Conservation (phyloP, 2,329 filamentous ascomycete genomes). For the Lachnellula suecica region DNA sequence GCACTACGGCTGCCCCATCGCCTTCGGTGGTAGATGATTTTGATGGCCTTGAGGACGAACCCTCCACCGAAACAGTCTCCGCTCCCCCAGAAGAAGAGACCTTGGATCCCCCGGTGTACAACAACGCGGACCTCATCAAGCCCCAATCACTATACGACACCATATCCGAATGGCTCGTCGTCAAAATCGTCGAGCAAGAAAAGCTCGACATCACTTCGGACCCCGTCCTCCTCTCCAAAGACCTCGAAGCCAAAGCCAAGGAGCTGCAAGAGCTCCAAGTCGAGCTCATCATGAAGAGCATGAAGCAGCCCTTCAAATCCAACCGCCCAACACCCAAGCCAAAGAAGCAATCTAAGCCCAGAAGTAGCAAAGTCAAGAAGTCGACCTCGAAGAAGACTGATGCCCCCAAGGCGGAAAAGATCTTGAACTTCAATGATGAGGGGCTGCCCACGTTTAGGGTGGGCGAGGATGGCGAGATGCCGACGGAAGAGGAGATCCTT, state of each 20-base stretch:
- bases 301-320: conserved; percentile 48
- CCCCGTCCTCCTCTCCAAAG: conserved; percentile 70
- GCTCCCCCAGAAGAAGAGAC: conserved; percentile 45
- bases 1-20: conserved; percentile 41
- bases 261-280: conserved; percentile 70
- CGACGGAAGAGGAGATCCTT: conserved; percentile 49
- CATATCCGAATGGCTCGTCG: conserved; percentile 71
- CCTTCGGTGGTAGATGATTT: conserved; percentile 49
- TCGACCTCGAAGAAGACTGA: conserved; percentile 30
- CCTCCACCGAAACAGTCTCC: conserved; percentile 31
- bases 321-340: conserved; percentile 30
- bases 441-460: conserved; percentile 36
- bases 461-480: conserved; percentile 43
- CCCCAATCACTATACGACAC: conserved; percentile 63
- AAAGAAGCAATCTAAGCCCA: conserved; percentile 39
- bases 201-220: conserved; percentile 70
- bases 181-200: conserved; percentile 69
- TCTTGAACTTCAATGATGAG: conserved; percentile 41
- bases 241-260: conserved; percentile 66
- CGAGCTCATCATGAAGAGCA: conserved; percentile 69
- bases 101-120: conserved; percentile 67
- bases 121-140: conserved; percentile 66
- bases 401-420: conserved; percentile 33
- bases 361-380: conserved; percentile 18
- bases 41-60: conserved; percentile 79